Percentiles rank a stretch among this genome's conserved stretches.
These are phyloP conservation scores for Phoenix dactylifera DNA, from an alignment of 176 grass and related monocot species.

Conservation along the genomic window DNA sequence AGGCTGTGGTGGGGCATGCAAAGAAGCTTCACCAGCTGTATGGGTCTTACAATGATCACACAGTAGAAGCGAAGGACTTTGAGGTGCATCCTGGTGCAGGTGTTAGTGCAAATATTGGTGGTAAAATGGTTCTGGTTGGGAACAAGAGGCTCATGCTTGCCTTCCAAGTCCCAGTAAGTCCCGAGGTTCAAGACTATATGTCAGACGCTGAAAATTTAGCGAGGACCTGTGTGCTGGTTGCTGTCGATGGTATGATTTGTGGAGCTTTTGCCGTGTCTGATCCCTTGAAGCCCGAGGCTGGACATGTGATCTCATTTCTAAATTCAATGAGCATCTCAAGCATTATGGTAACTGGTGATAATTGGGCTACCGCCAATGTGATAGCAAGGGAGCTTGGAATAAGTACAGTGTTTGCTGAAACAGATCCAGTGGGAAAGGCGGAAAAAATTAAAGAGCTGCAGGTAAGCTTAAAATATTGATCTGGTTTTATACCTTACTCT, in stretches of 20 bases:
- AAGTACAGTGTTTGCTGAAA: constrained; percentile 61
- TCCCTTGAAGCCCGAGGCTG: constrained; percentile 88
- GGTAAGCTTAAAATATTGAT: constrained; percentile 21
- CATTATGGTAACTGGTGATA: constrained; percentile 97
- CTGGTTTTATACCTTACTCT: background rate
- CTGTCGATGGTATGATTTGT: constrained; percentile 50
- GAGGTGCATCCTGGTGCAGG: constrained; percentile 82
- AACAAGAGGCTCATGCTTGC: constrained; percentile 87
- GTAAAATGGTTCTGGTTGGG: constrained; percentile 72
- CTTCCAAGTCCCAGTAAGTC: constrained; percentile 41
- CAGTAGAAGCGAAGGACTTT: constrained; percentile 66
- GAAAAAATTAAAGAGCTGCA: constrained; percentile 92
- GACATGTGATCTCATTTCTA: constrained; percentile 55
- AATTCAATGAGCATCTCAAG: constrained; percentile 80
- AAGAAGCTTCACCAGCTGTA: constrained; percentile 80
- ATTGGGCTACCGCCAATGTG: constrained; percentile 84
- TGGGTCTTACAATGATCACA: constrained; percentile 43
- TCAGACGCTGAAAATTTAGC: constrained; percentile 60
- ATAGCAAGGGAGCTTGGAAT: constrained; percentile 94
- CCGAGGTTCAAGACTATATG: constrained; percentile 59
- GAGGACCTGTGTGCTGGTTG: constrained; percentile 84
- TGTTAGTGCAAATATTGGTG: constrained; percentile 62
- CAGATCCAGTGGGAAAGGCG: constrained; percentile 78
- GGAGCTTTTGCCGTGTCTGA: constrained; percentile 85
- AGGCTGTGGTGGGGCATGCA: constrained; percentile 68